Evolutionary conservation across 345 rosid species (phyloP), one percentile per base, ranked within the genome.

Genomic region (Conringia planisiliqua): DNA sequence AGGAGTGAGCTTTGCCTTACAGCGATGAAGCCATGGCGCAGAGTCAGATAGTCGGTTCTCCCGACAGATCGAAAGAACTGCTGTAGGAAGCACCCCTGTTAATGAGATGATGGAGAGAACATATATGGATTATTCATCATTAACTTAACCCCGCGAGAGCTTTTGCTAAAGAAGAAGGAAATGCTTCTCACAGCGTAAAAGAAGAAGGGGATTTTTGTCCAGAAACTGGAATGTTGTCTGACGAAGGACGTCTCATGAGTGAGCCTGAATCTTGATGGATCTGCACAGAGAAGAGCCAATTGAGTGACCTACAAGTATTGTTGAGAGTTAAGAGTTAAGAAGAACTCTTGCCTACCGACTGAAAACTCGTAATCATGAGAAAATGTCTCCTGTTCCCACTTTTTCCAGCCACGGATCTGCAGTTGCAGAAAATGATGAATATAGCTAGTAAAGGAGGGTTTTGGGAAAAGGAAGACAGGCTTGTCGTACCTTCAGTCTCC

Each of bases 371-470:
- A 90, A 83, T 85, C 86, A 71, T 79, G 83, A 50, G 98, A 82
- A 46, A 46, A 42, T 62, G 97, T 89, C 81, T 92, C 98, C 66
- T 68, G 76, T 76, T 92, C 98, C 95, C 98, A 93, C 14, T 73
- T 72, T 83, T 93, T 93, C 98, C 97, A 93, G 51, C 91, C 86
- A 32, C 93, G 96, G 74, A 76, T 89, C 98, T 91, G 86, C 44
- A 59, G 67, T 47, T 26, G n/a, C 30, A 50, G 65, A 66, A 59
- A 46, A 60, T 47, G 36, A 47, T 36, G 40, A 60, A 47, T 47
- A 26, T 16, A 71, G 38, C 10, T 36, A 48, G 38, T 29, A 57
- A 62, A 60, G 4, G 51, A 22, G 6, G 33, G 22, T 36, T 50
- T 38, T 62, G 55, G 44, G 52, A 20, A 52, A 35, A 46, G 42